Conservation (phyloP, 768 basidiomycete genomes). For the Gloeostereum incarnatum region DNA sequence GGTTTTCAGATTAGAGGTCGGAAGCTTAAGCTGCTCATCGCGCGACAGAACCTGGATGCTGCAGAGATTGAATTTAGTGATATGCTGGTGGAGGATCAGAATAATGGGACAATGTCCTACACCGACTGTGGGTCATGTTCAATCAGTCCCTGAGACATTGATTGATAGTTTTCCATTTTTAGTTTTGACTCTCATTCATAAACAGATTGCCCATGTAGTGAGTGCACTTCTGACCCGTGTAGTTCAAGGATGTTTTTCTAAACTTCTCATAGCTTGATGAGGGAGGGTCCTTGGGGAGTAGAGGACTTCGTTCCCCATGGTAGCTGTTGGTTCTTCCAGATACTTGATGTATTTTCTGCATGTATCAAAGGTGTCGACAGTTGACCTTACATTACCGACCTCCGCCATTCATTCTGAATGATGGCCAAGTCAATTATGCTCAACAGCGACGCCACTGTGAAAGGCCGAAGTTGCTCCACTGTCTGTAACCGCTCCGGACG, state of each 20-base stretch:
- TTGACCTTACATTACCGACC: too few relatives aligned
- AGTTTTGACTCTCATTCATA: slow-evolving; percentile 42
- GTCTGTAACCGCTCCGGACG: too few relatives aligned
- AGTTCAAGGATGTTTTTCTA: neutral
- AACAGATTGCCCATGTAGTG: slow-evolving; percentile 38
- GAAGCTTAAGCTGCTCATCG: slow-evolving; percentile 56
- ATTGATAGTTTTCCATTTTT: neutral
- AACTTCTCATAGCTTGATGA: slow-evolving; percentile 22
- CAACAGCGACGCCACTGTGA: too few relatives aligned
- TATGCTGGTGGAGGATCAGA: slow-evolving; percentile 94
- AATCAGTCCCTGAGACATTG: slow-evolving; percentile 1
- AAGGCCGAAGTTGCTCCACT: too few relatives aligned
- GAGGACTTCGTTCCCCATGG: slow-evolving; percentile 34
- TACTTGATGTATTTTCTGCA: too few relatives aligned
- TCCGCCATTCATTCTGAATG: too few relatives aligned
- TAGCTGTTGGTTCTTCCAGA: slow-evolving; percentile 15
- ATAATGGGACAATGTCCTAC: slow-evolving; percentile 92
- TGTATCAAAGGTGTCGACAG: too few relatives aligned
- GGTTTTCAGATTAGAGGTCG: slow-evolving; percentile 46
- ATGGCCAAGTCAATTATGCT: too few relatives aligned
- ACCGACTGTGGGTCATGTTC: slow-evolving; percentile 59
- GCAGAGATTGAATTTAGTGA: slow-evolving; percentile 94
- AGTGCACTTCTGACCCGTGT: slow-evolving; percentile 11
- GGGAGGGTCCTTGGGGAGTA: slow-evolving; percentile 29
- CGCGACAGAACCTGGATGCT: slow-evolving; percentile 89